phyloP scores from a whole-genome alignment of 192 early-diverging fungal species.

The Linnemannia zychae region DNA sequence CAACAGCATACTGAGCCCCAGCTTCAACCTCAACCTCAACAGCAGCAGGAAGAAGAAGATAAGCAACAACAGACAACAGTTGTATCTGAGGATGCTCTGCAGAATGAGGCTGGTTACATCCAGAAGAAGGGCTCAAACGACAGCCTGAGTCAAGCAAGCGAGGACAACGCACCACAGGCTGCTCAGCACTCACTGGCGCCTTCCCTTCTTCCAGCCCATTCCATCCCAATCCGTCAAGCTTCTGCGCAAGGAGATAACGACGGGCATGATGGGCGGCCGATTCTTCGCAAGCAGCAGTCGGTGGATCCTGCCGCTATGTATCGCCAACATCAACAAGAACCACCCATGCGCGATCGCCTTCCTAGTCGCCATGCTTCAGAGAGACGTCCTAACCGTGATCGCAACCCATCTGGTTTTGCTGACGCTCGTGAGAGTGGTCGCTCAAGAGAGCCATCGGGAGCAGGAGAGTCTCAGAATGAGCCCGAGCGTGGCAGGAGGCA shows the following conservation, averaged over 20 bases:
- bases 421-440: not conserved
- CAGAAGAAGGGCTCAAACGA: slow-evolving; percentile 35
- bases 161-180: not conserved
- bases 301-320: slow-evolving; percentile 41
- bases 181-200: slow-evolving; percentile 12
- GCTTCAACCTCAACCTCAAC: not conserved
- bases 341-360: not conserved
- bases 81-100: not conserved
- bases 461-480: not conserved
- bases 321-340: slow-evolving; percentile 37
- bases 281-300: slow-evolving; percentile 42
- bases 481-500: slow-evolving; percentile 32
- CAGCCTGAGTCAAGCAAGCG: slow-evolving; percentile 4
- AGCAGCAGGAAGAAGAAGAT: not conserved
- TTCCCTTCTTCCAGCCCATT: slow-evolving; percentile 23
- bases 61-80: not conserved
- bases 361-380: slow-evolving; percentile 44
- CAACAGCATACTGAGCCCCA: not conserved
- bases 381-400: slow-evolving; percentile 23
- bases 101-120: not conserved
- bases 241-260: not conserved
- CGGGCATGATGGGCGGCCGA: not conserved
- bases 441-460: slow-evolving; percentile 11
- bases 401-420: slow-evolving; percentile 14
- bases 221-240: not conserved